Evolutionary conservation across 805 yeast species (phyloP).

Genomic region (Starmerella riodocensis): DNA sequence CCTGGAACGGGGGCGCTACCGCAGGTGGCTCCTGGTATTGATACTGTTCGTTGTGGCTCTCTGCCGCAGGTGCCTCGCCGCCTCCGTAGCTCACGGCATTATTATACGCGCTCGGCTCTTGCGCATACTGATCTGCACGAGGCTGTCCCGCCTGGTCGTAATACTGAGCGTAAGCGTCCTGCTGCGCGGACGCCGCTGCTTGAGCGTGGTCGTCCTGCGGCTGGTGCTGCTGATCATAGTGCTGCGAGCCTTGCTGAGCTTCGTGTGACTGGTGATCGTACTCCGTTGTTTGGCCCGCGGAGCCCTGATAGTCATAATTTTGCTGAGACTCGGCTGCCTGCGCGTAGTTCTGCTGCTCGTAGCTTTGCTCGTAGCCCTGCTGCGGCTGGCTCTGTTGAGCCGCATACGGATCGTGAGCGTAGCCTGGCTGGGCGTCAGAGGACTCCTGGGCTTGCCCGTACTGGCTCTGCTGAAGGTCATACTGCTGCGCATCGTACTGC

Average conservation of each 20-base stretch:
- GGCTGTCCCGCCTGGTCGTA: too few species aligned
- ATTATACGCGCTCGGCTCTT: too few species aligned
- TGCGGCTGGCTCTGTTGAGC: too few species aligned
- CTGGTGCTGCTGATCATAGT: neutral
- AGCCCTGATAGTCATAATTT: neutral
- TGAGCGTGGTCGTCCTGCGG: neutral
- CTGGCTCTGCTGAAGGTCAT: neutral
- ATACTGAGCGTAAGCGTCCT: too few species aligned
- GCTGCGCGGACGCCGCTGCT: neutral
- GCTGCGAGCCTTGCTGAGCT: neutral
- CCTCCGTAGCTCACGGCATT: too few species aligned
- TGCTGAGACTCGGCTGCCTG: neutral
- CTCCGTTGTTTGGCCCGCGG: conserved; percentile 1
- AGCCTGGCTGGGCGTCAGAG: too few species aligned
- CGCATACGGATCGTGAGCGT: too few species aligned
- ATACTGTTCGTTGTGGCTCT: too few species aligned
- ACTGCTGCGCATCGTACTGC: neutral
- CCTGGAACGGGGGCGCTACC: too few species aligned
- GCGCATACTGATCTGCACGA: neutral
- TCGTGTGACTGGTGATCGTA: neutral
- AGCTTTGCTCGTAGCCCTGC: neutral
- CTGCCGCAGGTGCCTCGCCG: too few species aligned
- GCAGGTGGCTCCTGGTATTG: too few species aligned
- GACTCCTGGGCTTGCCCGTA: conserved; percentile 5
- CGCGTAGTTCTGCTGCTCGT: conserved; percentile 1